Evolutionary conservation across 2,329 filamentous ascomycete genomes (phyloP).

Genomic region (Orbilia brochopaga): DNA sequence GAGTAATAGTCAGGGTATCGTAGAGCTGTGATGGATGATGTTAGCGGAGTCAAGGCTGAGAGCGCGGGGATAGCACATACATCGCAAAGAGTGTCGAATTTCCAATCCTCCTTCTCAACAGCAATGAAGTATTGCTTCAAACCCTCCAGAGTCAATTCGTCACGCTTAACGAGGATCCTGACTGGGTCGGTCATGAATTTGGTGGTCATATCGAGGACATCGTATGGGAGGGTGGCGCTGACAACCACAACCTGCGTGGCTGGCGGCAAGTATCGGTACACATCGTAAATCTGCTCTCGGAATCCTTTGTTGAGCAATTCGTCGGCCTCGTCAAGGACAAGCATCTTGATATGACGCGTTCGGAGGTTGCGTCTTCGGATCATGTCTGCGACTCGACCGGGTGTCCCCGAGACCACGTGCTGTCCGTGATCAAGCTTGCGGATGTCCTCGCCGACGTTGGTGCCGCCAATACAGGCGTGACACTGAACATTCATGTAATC

Average conservation of each 20-base stretch:
- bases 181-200: constrained; percentile 99
- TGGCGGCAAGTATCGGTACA: constrained; percentile 94
- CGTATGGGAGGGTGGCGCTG: constrained; percentile 93
- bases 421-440: constrained; percentile 96
- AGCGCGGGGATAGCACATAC: constrained; percentile 12
- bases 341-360: constrained; percentile 78
- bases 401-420: constrained; percentile 95
- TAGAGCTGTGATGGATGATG: constrained; percentile 66
- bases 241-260: constrained; percentile 98
- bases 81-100: constrained; percentile 97
- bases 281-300: constrained; percentile 98
- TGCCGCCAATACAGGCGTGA: constrained; percentile 97
- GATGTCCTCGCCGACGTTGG: constrained; percentile 97
- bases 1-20: constrained; percentile 96
- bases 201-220: constrained; percentile 98
- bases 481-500: constrained; percentile 99
- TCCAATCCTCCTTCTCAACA: constrained; percentile 99
- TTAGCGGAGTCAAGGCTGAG: not conserved
- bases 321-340: constrained; percentile 77
- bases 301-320: constrained; percentile 90
- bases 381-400: constrained; percentile 91
- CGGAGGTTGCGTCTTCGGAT: constrained; percentile 75
- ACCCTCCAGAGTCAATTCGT: constrained; percentile 95
- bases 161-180: constrained; percentile 95
- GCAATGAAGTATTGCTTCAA: constrained; percentile 99